phyloP scores from a whole-genome alignment of 495 filamentous ascomycete genomes.

The Annulohypoxylon nitens region DNA sequence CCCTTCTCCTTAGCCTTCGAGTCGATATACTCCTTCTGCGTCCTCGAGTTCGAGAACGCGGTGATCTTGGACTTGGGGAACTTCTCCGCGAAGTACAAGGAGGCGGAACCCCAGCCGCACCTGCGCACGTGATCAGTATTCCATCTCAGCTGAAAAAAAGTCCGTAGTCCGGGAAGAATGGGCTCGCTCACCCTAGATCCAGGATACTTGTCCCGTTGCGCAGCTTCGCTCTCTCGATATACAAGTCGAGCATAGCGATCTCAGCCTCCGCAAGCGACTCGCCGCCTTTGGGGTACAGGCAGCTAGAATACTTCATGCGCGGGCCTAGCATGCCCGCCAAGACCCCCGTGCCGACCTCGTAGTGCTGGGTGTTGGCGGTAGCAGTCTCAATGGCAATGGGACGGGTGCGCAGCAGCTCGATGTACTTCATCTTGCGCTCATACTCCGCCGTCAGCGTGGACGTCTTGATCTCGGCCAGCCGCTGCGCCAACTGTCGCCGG shows the following conservation, averaged over 20 bases:
- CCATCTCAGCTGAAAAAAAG: neutral
- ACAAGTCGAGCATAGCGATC: conserved; percentile 71
- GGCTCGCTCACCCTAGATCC: conserved; percentile 69
- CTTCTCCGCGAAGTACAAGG: conserved; percentile 70
- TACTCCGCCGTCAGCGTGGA: conserved; percentile 61
- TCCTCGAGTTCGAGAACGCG: conserved; percentile 73
- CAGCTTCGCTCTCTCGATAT: conserved; percentile 68
- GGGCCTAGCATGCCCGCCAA: conserved; percentile 68
- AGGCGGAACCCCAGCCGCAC: conserved; percentile 75
- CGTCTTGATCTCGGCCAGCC: conserved; percentile 61
- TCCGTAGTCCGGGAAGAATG: neutral
- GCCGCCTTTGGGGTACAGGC: conserved; percentile 67
- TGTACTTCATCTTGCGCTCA: conserved; percentile 68
- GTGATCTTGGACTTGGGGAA: conserved; percentile 70
- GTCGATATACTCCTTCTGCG: conserved; percentile 75
- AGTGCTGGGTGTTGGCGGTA: conserved; percentile 73
- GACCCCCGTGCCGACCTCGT: conserved; percentile 73
- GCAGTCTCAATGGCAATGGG: conserved; percentile 74
- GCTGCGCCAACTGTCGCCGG: conserved; percentile 66
- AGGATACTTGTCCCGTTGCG: conserved; percentile 70
- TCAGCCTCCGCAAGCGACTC: conserved; percentile 73
- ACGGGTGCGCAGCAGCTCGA: conserved; percentile 61
- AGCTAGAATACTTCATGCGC: conserved; percentile 74
- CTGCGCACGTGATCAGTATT: conserved; percentile 49
- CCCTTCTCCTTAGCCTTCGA: conserved; percentile 64